A percentile compares a stretch with the other conserved stretches of the same genome.
These are phyloP conservation scores for Lachnum nothofagi DNA, from an alignment of 2,329 filamentous ascomycete species.

Conservation along the genomic window DNA sequence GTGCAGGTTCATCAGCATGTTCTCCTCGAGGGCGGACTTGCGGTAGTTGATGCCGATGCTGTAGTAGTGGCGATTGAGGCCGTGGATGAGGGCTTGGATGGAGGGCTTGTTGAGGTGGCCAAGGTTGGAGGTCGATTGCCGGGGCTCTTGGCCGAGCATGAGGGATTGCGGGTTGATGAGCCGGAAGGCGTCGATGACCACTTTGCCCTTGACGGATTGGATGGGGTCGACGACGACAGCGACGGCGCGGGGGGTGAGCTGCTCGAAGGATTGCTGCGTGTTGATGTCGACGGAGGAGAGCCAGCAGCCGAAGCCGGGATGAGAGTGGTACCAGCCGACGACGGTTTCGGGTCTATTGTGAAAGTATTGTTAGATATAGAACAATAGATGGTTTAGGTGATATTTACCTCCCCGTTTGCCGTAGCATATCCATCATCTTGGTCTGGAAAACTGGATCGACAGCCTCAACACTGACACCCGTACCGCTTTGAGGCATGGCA, in stretches of 20 bases:
- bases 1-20: conserved; percentile 99
- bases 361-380: conserved; percentile 11
- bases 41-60: conserved; percentile 97
- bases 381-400: background rate
- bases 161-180: conserved; percentile 96
- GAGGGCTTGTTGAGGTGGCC: conserved; percentile 98
- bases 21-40: conserved; percentile 96
- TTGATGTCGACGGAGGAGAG: conserved; percentile 98
- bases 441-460: conserved; percentile 98
- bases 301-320: conserved; percentile 99
- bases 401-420: conserved; percentile 83
- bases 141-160: conserved; percentile 95
- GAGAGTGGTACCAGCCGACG: conserved; percentile 98
- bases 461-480: conserved; percentile 94
- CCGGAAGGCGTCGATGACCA: conserved; percentile 98
- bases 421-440: conserved; percentile 99
- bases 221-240: conserved; percentile 98
- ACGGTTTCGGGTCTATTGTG: conserved; percentile 78
- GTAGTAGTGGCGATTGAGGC: conserved; percentile 98
- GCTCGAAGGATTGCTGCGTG: conserved; percentile 99
- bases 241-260: conserved; percentile 91
- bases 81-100: conserved; percentile 98
- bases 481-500: conserved; percentile 98
- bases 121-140: conserved; percentile 95
- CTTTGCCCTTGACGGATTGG: conserved; percentile 98